A percentile compares a stretch with the other conserved stretches of the same genome.
Conservation (phyloP, 2,329 filamentous ascomycete genomes). For the Zymoseptoria tritici region DNA sequence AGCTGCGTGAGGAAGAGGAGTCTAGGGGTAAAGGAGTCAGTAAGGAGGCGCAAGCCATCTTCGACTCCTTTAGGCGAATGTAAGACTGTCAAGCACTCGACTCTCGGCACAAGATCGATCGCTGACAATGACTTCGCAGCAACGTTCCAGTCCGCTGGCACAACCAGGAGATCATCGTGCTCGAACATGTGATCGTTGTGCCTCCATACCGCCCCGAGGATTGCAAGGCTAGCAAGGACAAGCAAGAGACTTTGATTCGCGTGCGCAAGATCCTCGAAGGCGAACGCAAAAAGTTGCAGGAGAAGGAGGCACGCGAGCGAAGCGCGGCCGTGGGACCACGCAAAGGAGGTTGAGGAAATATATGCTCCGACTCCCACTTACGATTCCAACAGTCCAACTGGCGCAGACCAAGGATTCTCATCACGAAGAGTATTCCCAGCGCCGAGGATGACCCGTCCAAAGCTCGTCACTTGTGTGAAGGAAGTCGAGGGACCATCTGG, state of each 20-base stretch:
- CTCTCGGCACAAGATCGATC: neutral
- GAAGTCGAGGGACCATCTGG: too few species aligned
- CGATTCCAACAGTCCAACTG: too few species aligned
- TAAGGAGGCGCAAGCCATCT: slow-evolving; percentile 55
- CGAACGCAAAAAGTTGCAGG: slow-evolving; percentile 37
- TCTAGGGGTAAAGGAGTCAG: slow-evolving; percentile 54
- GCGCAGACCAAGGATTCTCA: too few species aligned
- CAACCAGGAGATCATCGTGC: slow-evolving; percentile 51
- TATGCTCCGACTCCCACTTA: neutral
- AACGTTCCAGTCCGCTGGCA: slow-evolving; percentile 50
- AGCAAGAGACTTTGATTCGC: slow-evolving; percentile 35
- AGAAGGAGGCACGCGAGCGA: slow-evolving; percentile 20
- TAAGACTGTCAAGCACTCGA: slow-evolving; percentile 25
- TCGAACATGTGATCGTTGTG: slow-evolving; percentile 52
- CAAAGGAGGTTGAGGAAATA: slow-evolving; percentile 20
- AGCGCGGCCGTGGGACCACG: slow-evolving; percentile 12
- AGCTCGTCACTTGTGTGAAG: too few species aligned
- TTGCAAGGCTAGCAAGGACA: slow-evolving; percentile 40
- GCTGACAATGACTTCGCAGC: slow-evolving; percentile 11
- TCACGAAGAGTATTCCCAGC: too few species aligned
- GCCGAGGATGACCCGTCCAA: too few species aligned
- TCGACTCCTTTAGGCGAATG: slow-evolving; percentile 53
- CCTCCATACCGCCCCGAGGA: slow-evolving; percentile 52
- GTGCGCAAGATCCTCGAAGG: slow-evolving; percentile 42
- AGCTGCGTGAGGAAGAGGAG: slow-evolving; percentile 51